phyloP scores from a whole-genome alignment of 345 rosid genomes.

The Eutrema heterophyllum region DNA sequence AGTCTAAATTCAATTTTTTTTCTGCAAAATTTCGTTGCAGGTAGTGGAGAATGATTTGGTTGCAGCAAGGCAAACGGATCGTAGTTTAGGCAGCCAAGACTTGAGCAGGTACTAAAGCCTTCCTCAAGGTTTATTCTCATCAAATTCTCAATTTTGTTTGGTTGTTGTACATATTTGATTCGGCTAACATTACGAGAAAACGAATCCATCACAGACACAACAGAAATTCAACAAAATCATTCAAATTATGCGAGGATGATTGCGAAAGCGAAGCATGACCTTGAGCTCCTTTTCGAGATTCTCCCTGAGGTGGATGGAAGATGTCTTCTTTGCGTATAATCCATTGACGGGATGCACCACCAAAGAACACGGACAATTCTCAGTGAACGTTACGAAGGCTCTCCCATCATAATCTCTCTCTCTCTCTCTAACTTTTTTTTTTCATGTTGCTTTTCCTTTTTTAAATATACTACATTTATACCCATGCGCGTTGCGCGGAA shows the following conservation, averaged over 20 bases:
- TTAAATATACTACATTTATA: no score
- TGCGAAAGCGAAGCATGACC: not conserved
- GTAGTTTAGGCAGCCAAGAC: conserved; percentile 70
- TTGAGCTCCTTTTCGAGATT: not conserved
- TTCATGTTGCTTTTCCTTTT: no score
- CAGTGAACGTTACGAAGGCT: no score
- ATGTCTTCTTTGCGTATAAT: not conserved
- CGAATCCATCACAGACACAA: no score
- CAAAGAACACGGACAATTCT: not conserved
- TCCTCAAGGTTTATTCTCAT: not conserved
- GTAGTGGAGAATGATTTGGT: conserved; percentile 81
- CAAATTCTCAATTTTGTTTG: not conserved
- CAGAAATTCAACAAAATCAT: no score
- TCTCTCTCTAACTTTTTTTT: no score
- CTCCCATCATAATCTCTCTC: no score
- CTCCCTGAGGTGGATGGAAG: not conserved
- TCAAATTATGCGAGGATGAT: not conserved
- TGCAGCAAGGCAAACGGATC: conserved; percentile 69
- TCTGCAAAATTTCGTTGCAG: conserved; percentile 29
- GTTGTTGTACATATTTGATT: not conserved
- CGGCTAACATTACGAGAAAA: no score
- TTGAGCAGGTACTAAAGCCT: conserved; percentile 60
- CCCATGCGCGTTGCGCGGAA: no score
- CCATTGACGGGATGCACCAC: not conserved
- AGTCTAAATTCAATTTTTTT: not conserved